Base-by-base conservation (phyloP, 169 alveolate genomes). In the Condylostoma magnum region DNA sequence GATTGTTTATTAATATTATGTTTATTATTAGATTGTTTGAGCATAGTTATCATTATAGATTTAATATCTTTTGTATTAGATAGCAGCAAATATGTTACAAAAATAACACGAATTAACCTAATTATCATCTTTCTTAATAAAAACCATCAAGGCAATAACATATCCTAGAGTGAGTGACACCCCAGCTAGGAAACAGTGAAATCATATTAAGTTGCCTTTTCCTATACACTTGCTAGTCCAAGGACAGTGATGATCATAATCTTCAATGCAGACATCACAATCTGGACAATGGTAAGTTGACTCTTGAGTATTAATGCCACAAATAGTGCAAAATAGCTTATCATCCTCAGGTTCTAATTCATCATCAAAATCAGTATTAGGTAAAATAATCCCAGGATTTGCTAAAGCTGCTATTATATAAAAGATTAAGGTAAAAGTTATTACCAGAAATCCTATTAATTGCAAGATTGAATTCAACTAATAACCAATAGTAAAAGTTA, bases 211-310 rank as follows among this genome's bases (percentile, higher is more conserved):
- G 60, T 87, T 87, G 22, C 90, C 87, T n/a, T 58, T 48, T 8
- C 90, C 94, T 28, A 87, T 83, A 47, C 94, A 87, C 68, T 83
- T 83, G 12, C 91, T 74, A 31, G 84, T 80, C 88, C 90, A 87
- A 3, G 85, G 82, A 50, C 94, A 87, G 67, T 87, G 94, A 57
- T 87, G 94, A 51, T 87, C 94, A 34, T 52, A 69, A 36, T 83
- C 87, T 48, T 69, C 67, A 2, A 83, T 53, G 52, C 94, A 87
- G 0, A 80, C 84, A 46, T 81, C 86, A 44, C 94, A 87, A 41
- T 75, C 85, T 18, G 36, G 65, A 22, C 94, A 87, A 60, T 87
- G 94, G 15, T n/a, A 20, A 22, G 75, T 66, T n/a, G 48, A 22
- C 15, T 43, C 60, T 6, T 22, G 8, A 20, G 10, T 66, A 18